Base-by-base conservation (phyloP, 2,329 filamentous ascomycete species). In the Nothopassalora personata region DNA sequence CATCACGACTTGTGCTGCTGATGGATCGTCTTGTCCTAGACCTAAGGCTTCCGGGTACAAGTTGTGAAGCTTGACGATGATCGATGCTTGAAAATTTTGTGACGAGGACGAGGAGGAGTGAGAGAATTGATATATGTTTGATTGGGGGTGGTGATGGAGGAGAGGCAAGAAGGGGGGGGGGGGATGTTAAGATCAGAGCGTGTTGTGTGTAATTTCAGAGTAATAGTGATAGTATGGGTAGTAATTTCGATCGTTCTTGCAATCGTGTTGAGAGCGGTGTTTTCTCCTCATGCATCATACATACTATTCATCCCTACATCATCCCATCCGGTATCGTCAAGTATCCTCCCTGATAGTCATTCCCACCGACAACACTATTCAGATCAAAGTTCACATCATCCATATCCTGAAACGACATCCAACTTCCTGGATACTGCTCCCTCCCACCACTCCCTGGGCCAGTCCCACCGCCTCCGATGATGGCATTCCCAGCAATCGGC, bases 351-450 rank as follows among this genome's bases (percentile, higher is more conserved):
- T 49, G 19, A 27, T 31, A 15, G 0, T 19, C 19, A 49, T 28
- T 27, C 19, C 11, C 46, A 11, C 28, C 19, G 10, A 13, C 5
- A 11, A 11, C 5, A 3, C 19, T 4, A 49, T 10, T 27, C 27
- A 66, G 59, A 28, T 60, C 58, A 31, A 63, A 54, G 53, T 62
- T 56, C 11, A 60, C 58, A 47, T 59, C 54, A 28, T 64, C 57
- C 61, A 64, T 53, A 57, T 64, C 62, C 23, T 59, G 23, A 33
- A 64, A 59, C 27, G 36, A 19, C 33, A 58, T 33, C 62, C 59
- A 59, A 19, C 30, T 13, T 23, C 43, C 27, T 28, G 46, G 47
- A 47, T 56, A 50, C 43, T 49, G 31, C 11, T 31, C 39, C n/a
- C 27, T 51, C 9, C n/a, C 18, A 23, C 58, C 53, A 53, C 54